Base-by-base conservation (phyloP, 495 filamentous ascomycete species). In the Articulospora tetracladia region DNA sequence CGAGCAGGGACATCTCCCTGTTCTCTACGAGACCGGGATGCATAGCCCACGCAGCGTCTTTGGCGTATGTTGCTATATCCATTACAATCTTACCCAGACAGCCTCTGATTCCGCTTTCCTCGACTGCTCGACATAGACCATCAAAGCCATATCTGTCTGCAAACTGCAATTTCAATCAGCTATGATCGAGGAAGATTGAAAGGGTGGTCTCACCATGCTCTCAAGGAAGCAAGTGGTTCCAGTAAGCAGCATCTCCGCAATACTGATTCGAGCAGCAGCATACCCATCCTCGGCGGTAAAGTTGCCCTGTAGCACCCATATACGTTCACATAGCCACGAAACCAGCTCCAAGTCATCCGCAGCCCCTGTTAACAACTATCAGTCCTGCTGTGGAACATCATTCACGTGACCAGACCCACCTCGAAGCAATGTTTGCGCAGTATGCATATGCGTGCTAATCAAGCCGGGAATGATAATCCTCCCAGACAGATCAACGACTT, bases 201-300 rank as follows among this genome's bases (percentile, higher is more conserved):
- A 63, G 17, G 46, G 26, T 13, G 11, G n/a, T 32, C 49, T 44
- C 36, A 65, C 63, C 78, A 81, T 80, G 53, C 73, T 73, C 63
- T 81, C 78, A 36, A 81, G 60, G 59, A 81, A 81, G 61, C 76
- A 79, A 36, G 78, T 81, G 11, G 78, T 81, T 1, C 78, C 78
- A 2, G 70, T 74, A 59, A 75, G 75, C 56, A 81, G 62, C 78
- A 80, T 81, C 61, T 81, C 77, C 0, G 69, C 76, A 32, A 80
- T 78, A 56, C 73, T 79, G 48, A 80, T 56, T 24, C 72, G 53
- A 1, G 77, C 78, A 1, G 77, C 77, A 11, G 73, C 72, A 67
- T 77, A 77, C 15, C 76, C 78, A 69, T 81, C 77, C 12, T 74
- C 72, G 22, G 64, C 67, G 0, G 68, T 72, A 53, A 77, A 79